A percentile compares a stretch with the other conserved stretches of the same genome.
Conservation (phyloP, 768 basidiomycete genomes). For the Coprinopsis sp. region DNA sequence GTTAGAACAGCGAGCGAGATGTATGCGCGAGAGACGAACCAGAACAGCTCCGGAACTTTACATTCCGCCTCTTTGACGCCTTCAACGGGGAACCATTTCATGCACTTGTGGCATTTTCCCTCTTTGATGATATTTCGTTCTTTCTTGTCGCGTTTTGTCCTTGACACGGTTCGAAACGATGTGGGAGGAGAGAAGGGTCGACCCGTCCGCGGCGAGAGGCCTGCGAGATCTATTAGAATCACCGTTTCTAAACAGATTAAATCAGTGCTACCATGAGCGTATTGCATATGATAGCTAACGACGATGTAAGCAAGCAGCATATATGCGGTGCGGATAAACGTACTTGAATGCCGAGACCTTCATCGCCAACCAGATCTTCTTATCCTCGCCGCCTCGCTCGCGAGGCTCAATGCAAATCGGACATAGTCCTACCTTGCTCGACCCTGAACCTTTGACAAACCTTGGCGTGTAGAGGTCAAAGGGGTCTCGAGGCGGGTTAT, state of each 20-base stretch:
- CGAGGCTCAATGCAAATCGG: conserved; percentile 66
- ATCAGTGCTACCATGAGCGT: conserved; percentile 54
- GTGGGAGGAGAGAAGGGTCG: conserved; percentile 76
- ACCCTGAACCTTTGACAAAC: conserved; percentile 66
- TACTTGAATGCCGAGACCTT: conserved; percentile 83
- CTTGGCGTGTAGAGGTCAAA: conserved; percentile 77
- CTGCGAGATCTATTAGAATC: conserved; percentile 28
- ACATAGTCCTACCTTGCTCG: conserved; percentile 69
- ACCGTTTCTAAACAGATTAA: neutral
- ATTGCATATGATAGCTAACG: conserved; percentile 77
- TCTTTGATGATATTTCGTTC: conserved; percentile 58
- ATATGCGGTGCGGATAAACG: conserved; percentile 7
- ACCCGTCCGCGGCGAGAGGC: conserved; percentile 64
- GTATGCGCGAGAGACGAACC: conserved; percentile 40
- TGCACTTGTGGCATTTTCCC: conserved; percentile 76
- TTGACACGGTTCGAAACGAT: conserved; percentile 47
- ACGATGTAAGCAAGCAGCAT: neutral
- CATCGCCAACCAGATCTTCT: conserved; percentile 68
- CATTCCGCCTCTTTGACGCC: conserved; percentile 70
- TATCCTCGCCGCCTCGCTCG: conserved; percentile 59
- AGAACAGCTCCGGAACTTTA: conserved; percentile 76
- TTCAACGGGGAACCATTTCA: conserved; percentile 66
- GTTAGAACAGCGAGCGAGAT: neutral
- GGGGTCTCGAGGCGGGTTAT: conserved; percentile 55
- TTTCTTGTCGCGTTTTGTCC: conserved; percentile 48